These are phyloP conservation scores for Talaromyces sp. DNA, from an alignment of 2,329 filamentous ascomycete genomes.

Conservation along the genomic window DNA sequence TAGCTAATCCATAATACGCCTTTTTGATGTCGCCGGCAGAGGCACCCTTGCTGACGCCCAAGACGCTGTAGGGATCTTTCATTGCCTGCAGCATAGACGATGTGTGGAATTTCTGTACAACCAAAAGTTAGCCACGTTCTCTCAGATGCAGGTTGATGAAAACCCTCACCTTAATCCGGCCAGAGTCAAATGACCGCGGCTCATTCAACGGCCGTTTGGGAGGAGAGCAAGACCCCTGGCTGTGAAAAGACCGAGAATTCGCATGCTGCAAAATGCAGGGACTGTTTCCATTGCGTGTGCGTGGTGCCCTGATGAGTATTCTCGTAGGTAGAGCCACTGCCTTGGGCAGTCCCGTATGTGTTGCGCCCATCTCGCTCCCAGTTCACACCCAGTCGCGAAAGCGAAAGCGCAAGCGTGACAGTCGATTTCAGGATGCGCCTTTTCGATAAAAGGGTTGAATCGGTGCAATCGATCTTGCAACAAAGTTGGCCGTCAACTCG, in stretches of 20 bases:
- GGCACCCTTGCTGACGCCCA: constrained; percentile 80
- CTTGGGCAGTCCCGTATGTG: constrained; percentile 36
- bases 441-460: background rate
- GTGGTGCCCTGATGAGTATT: constrained; percentile 34
- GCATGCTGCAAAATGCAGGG: constrained; percentile 29
- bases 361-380: constrained; percentile 31
- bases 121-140: background rate
- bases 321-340: constrained; percentile 37
- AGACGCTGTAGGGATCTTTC: constrained; percentile 78
- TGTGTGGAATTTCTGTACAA: constrained; percentile 38
- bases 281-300: constrained; percentile 22
- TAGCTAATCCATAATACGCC: constrained; percentile 93
- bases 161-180: constrained; percentile 19
- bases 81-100: constrained; percentile 58
- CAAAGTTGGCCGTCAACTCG: background rate
- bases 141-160: background rate
- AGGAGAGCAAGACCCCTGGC: constrained; percentile 16
- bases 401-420: background rate
- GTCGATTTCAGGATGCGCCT: background rate
- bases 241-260: constrained; percentile 33
- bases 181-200: constrained; percentile 16
- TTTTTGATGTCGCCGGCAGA: constrained; percentile 89
- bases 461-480: background rate
- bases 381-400: constrained; percentile 6
- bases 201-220: constrained; percentile 23